These are phyloP conservation scores for Ceratobasidium sp. DNA, from an alignment of 1,284 basidiomycete species.

Conservation along the genomic window DNA sequence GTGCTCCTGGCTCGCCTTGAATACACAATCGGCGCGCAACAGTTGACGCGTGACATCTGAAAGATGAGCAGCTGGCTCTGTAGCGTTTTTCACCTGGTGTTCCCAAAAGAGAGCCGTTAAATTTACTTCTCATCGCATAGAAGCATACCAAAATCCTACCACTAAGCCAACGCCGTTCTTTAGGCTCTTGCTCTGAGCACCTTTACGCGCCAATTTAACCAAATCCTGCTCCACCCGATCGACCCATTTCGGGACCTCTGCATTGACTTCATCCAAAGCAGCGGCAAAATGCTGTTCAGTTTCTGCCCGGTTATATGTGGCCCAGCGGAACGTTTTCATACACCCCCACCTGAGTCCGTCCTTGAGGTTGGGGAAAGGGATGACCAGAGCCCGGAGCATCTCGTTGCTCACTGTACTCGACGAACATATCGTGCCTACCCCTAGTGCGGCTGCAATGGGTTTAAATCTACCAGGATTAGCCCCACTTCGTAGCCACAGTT, in stretches of 20 bases:
- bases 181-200: background rate
- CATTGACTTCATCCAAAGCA: background rate
- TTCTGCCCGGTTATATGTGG: background rate
- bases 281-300: background rate
- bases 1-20: background rate
- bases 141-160: background rate
- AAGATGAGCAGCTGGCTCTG: background rate
- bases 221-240: background rate
- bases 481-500: background rate
- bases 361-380: conserved; percentile 1
- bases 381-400: background rate
- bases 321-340: background rate
- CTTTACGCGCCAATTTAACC: background rate
- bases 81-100: background rate
- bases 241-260: background rate
- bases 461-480: background rate
- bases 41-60: background rate
- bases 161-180: background rate
- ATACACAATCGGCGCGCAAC: conserved; percentile 3
- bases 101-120: too few species aligned
- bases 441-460: background rate
- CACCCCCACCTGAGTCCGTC: background rate
- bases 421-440: background rate
- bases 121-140: background rate
- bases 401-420: background rate